A percentile compares a stretch with the other conserved stretches of the same genome.
Conservation (phyloP, 2,329 filamentous ascomycete species). For the Sporothrix inflata region DNA sequence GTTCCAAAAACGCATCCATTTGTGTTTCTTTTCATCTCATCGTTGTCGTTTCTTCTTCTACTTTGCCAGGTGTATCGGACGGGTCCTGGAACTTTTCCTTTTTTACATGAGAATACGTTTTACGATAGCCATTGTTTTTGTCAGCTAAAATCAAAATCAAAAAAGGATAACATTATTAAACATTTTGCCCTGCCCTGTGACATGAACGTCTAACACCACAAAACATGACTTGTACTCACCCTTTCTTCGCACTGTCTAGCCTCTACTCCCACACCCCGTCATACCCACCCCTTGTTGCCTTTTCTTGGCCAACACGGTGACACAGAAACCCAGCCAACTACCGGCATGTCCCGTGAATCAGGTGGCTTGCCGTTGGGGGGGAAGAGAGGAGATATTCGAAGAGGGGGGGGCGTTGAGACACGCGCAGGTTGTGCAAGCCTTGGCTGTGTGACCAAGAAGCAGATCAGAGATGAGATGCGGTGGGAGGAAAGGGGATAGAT, state of each 20-base stretch:
- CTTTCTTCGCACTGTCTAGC: slow-evolving; percentile 14
- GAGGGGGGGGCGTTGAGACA: not conserved
- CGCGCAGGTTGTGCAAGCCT: slow-evolving; percentile 5
- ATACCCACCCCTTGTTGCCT: not conserved
- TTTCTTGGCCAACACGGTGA: not conserved
- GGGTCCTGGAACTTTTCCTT: not conserved
- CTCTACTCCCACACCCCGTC: not conserved
- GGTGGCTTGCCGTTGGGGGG: not conserved
- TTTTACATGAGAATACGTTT: not conserved
- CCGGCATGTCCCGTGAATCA: not conserved
- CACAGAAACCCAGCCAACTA: not conserved
- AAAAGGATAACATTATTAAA: not conserved
- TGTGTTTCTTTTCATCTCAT: not conserved
- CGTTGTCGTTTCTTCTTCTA: not conserved
- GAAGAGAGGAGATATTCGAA: not conserved
- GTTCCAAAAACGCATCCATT: not conserved
- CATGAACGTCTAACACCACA: not conserved
- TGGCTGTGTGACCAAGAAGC: not conserved
- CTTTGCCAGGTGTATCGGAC: not conserved
- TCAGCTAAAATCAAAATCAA: not conserved
- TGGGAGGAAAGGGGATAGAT: not conserved
- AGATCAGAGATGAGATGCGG: not conserved
- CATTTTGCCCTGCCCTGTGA: not conserved
- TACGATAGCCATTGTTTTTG: slow-evolving; percentile 12
- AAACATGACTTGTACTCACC: not conserved